phyloP scores from a whole-genome alignment of 768 basidiomycete species.

The Pleurotus sapidus region DNA sequence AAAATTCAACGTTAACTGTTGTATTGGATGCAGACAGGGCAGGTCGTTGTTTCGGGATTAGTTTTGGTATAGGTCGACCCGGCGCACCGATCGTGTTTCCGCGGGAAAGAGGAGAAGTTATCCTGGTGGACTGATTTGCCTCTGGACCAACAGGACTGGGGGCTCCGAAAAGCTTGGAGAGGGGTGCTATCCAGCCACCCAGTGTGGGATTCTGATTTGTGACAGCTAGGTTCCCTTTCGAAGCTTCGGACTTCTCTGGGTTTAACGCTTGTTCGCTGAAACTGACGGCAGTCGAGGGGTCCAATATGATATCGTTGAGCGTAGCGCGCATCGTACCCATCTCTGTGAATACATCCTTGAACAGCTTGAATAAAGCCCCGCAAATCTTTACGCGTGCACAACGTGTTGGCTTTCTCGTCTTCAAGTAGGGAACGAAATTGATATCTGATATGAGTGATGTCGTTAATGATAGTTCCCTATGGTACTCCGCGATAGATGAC shows the following conservation, averaged over 20 bases:
- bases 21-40: slow-evolving; percentile 86
- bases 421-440: slow-evolving; percentile 76
- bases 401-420: slow-evolving; percentile 62
- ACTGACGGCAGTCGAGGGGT: slow-evolving; percentile 71
- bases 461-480: slow-evolving; percentile 70
- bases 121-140: slow-evolving; percentile 16
- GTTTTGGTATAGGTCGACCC: slow-evolving; percentile 31
- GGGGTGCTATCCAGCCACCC: slow-evolving; percentile 79
- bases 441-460: slow-evolving; percentile 63
- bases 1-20: slow-evolving; percentile 96
- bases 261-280: slow-evolving; percentile 72
- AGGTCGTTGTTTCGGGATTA: slow-evolving; percentile 78
- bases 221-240: slow-evolving; percentile 28
- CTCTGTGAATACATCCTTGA: slow-evolving; percentile 83
- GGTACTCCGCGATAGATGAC: slow-evolving; percentile 82
- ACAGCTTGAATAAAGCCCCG: slow-evolving; percentile 76
- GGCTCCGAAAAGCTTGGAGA: slow-evolving; percentile 73
- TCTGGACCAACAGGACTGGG: slow-evolving; percentile 23
- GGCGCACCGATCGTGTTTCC: not conserved
- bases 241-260: slow-evolving; percentile 45
- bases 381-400: slow-evolving; percentile 77
- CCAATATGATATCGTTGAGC: slow-evolving; percentile 87
- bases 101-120: slow-evolving; percentile 19
- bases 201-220: slow-evolving; percentile 27
- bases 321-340: slow-evolving; percentile 77